Base-by-base conservation (phyloP, 1,139 yeast genomes). In the Blastobotrys apis region DNA sequence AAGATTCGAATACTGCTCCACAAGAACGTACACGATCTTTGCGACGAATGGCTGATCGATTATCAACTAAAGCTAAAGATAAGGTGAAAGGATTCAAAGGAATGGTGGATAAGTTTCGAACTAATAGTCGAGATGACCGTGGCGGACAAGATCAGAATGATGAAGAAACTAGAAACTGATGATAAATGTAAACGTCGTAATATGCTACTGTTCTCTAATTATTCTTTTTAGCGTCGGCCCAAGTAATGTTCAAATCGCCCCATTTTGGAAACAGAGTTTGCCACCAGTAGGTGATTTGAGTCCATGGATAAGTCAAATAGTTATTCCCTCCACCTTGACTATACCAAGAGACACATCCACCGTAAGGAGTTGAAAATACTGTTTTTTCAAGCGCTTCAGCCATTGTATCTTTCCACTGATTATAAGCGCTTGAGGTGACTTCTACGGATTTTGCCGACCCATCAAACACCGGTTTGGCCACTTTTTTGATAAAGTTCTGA, bases 311-410 rank as follows among this genome's bases (percentile, higher is more conserved):
- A 5, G 53, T 47, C 17, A 45, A 31, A 20, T 37, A 47, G 30
- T 47, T 47, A 15, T 33, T 26, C n/a, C 43, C 51, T n/a, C 37
- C 27, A 10, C 31, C 37, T 9, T 37, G 34, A 5, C 40, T 38
- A 33, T 50, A 50, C 53, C 53, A 50, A 3, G 49, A 44, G 20
- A 42, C 46, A 21, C 53, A 50, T 1, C 53, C 53, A 6, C 53
- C 53, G 22, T 30, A 41, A 5, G 49, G 49, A 19, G 49, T 32
- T 4, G 42, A 34, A n/a, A 50, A 43, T 12, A 50, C 49, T 1
- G 47, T 37, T 17, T 36, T 33, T 5, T 32, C 19, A 5, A 48
- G 41, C 5, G 50, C 43, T 2, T 38, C 32, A 6, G 30, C 33
- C 5, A 50, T 26, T 6, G 38, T 35, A 9, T 9, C 22, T 3